Conservation (phyloP, 192 early-diverging fungal species). For the Coemansia sp. region DNA sequence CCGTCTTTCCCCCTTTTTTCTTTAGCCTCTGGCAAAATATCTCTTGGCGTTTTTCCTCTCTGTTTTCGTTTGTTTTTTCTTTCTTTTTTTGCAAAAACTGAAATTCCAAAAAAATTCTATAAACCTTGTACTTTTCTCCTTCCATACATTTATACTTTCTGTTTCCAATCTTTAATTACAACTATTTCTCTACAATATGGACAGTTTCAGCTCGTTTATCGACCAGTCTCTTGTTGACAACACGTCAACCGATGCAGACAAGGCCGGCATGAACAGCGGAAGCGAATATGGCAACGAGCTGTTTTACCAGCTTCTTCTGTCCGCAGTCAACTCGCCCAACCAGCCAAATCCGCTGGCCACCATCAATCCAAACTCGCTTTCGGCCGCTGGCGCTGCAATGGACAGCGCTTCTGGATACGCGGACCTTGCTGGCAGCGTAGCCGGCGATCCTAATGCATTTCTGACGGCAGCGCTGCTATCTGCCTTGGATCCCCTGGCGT, state of each 20-base stretch:
- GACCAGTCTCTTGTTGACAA: slow-evolving; percentile 46
- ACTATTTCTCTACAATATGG: slow-evolving; percentile 5
- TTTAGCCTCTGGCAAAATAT: neutral
- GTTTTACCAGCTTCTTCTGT: slow-evolving; percentile 36
- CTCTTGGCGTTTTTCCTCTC: neutral
- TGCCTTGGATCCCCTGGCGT: slow-evolving; percentile 16
- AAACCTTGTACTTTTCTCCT: neutral
- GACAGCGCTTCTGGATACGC: slow-evolving; percentile 7
- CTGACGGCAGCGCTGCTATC: slow-evolving; percentile 24
- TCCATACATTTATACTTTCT: neutral
- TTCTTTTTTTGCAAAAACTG: neutral
- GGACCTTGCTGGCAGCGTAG: neutral
- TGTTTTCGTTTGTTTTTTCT: neutral
- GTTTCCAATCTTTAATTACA: slow-evolving; percentile 2
- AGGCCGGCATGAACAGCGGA: slow-evolving; percentile 1
- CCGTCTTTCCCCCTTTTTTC: neutral
- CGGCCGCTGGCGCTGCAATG: slow-evolving; percentile 2
- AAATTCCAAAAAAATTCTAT: neutral
- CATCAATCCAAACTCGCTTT: slow-evolving; percentile 36
- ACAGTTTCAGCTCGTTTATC: slow-evolving; percentile 37
- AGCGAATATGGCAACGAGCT: slow-evolving; percentile 24
- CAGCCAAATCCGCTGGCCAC: slow-evolving; percentile 10
- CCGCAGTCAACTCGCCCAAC: slow-evolving; percentile 9
- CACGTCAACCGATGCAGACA: slow-evolving; percentile 1
- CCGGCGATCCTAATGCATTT: slow-evolving; percentile 14